These are phyloP conservation scores for Medakamo hakoo DNA, from an alignment of 139 green algal genomes.

Conservation along the genomic window DNA sequence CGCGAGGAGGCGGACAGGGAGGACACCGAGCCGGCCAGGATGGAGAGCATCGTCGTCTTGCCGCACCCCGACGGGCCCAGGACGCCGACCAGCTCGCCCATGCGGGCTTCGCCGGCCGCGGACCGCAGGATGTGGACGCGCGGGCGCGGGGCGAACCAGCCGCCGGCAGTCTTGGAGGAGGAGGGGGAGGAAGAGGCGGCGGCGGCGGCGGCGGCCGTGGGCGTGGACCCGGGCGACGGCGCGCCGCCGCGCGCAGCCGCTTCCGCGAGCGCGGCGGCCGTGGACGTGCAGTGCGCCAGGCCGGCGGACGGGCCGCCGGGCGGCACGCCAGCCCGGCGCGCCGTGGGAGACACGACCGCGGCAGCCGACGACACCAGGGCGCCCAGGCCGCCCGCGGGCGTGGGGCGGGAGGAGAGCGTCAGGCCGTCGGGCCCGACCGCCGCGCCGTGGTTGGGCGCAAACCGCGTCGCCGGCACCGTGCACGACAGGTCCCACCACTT, in stretches of 20 bases:
- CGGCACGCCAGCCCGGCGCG: too few relatives aligned
- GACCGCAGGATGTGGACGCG: slow-evolving; percentile 5
- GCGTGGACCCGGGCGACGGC: neutral
- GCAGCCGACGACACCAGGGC: neutral
- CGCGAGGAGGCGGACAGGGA: neutral
- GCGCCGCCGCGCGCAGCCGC: neutral
- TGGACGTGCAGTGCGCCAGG: neutral
- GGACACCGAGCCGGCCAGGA: slow-evolving; percentile 21
- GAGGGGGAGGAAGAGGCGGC: too few relatives aligned
- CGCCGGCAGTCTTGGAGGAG: neutral
- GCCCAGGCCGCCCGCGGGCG: too few relatives aligned
- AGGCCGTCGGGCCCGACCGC: too few relatives aligned
- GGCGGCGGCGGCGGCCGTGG: neutral
- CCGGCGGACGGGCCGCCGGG: neutral
- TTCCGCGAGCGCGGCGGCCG: neutral
- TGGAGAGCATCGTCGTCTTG: slow-evolving; percentile 54
- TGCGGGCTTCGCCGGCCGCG: slow-evolving; percentile 5
- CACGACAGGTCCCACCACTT: slow-evolving; percentile 9
- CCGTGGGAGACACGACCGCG: neutral
- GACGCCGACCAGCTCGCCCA: slow-evolving; percentile 17
- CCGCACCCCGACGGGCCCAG: slow-evolving; percentile 37
- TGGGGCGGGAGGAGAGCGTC: neutral
- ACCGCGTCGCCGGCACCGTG: slow-evolving; percentile 1
- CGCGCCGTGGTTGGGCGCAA: too few relatives aligned
- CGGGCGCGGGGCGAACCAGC: neutral